phyloP scores from a whole-genome alignment of 2,329 filamentous ascomycete species.

The Cercospora zeina region DNA sequence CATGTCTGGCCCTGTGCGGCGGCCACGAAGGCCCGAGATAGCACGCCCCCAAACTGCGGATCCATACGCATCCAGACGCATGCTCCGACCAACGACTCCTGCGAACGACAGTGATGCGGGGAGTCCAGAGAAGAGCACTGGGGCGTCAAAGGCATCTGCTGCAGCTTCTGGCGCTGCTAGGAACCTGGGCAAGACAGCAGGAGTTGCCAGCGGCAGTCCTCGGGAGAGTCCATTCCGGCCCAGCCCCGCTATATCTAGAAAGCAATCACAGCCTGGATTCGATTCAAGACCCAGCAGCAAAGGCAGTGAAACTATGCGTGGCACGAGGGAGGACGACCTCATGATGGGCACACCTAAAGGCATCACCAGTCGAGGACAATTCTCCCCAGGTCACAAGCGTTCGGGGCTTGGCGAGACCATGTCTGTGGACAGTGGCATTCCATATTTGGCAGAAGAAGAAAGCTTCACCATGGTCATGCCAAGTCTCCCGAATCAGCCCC shows the following conservation, averaged over 20 bases:
- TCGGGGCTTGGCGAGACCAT: constrained; percentile 44
- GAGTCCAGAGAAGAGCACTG: constrained; percentile 45
- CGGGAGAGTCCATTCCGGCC: constrained; percentile 38
- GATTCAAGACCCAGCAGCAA: constrained; percentile 40
- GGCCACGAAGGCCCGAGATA: constrained; percentile 51
- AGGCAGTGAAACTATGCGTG: constrained; percentile 35
- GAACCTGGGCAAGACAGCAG: constrained; percentile 32
- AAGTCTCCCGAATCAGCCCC: constrained; percentile 35
- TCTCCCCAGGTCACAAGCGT: constrained; percentile 41
- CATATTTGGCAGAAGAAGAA: constrained; percentile 46
- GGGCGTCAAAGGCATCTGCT: constrained; percentile 35
- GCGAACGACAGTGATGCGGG: constrained; percentile 48
- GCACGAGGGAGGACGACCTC: constrained; percentile 47
- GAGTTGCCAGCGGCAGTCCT: constrained; percentile 31
- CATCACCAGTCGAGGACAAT: constrained; percentile 36
- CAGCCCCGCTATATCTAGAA: constrained; percentile 31
- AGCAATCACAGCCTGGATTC: constrained; percentile 23
- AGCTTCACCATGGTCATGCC: constrained; percentile 55
- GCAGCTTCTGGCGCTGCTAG: constrained; percentile 34
- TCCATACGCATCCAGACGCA: constrained; percentile 49
- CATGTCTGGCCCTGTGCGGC: constrained; percentile 61
- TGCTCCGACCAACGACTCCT: constrained; percentile 49
- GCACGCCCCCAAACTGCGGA: constrained; percentile 57
- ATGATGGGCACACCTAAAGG: constrained; percentile 51
- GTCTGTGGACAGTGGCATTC: constrained; percentile 45